phyloP scores from a whole-genome alignment of 331 rosid species.

The Quercus lobata region DNA sequence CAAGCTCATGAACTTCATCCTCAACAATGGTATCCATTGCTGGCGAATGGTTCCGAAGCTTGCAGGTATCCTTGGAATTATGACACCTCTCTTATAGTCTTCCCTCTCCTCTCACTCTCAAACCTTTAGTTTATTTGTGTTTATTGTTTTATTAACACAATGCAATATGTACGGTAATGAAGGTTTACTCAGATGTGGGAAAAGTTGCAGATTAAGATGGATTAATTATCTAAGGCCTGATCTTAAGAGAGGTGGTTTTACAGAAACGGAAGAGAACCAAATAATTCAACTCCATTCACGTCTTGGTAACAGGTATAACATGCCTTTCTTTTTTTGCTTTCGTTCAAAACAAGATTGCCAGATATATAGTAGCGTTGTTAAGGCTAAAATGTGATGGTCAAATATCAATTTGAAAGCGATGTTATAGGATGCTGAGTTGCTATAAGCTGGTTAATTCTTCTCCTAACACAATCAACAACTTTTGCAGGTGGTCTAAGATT shows the following conservation, averaged over 20 bases:
- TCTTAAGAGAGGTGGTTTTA: constrained; percentile 90
- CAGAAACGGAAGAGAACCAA: constrained; percentile 84
- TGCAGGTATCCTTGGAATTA: constrained; percentile 37
- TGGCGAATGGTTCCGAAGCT: constrained; percentile 95
- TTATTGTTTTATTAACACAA: neutral
- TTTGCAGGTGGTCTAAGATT: constrained; percentile 88
- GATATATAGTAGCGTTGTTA: neutral
- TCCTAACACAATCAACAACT: neutral
- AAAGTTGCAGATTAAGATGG: constrained; percentile 90
- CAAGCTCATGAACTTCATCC: constrained; percentile 80
- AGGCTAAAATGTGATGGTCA: no score
- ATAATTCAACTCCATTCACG: constrained; percentile 83
- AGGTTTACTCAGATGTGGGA: constrained; percentile 91
- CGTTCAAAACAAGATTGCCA: neutral
- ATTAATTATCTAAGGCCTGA: constrained; percentile 84
- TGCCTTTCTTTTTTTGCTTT: neutral
- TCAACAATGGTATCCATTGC: constrained; percentile 90
- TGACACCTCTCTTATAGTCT: neutral
- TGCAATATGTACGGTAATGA: constrained; percentile 18
- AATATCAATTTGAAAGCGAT: neutral
- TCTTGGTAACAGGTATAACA: constrained; percentile 80
- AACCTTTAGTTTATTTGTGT: neutral
- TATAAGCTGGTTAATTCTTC: neutral
- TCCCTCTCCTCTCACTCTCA: neutral
- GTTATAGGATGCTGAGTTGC: neutral